Evolutionary conservation across 2,329 filamentous ascomycete genomes (phyloP), one percentile per base, ranked within the genome.

Genomic region (Sporothrix luriei): DNA sequence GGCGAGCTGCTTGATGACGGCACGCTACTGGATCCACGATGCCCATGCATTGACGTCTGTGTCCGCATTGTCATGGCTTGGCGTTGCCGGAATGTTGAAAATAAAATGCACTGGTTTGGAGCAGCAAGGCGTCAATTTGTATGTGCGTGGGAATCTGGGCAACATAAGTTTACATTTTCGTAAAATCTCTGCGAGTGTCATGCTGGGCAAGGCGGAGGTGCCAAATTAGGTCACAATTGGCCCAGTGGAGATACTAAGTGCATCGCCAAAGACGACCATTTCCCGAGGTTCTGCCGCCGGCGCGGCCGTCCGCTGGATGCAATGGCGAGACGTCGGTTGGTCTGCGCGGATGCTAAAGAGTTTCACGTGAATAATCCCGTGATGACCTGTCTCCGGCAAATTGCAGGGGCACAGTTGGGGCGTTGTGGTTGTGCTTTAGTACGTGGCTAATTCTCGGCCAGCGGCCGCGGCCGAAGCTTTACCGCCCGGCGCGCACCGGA

Each of bases 261-360:
- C 14, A 55, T 26, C 21, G 29, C 54, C 43, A 62, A 62, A 29
- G 26, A 24, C 55, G 29, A 55, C n/a, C 54, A 38, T 52, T 52
- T 55, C 33, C 66, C 68, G 68, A 68, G 52, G 68, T 66, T 69
- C 65, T 72, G 52, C 59, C 70, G 72, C 33, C 65, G 70, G 70
- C 67, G 33, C 70, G 66, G 46, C n/a, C 38, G 49, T n/a, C 66
- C 69, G 66, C 13, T 52, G 24, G 24, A 16, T 11, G 29, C 62
- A 65, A 51, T 16, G 26, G 10, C 62, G 48, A 14, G 24, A n/a
- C 51, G 38, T n/a, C 3, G 4, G 24, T 16, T n/a, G 51, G 33
- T 46, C 66, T 40, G 66, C n/a, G 51, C 33, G 11, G 51, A 16
- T 10, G 4, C 10, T n/a, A 9, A 38, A n/a, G 57, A 10, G n/a